Base-by-base conservation (phyloP, 805 yeast species). In the Dipodascus albidus region DNA sequence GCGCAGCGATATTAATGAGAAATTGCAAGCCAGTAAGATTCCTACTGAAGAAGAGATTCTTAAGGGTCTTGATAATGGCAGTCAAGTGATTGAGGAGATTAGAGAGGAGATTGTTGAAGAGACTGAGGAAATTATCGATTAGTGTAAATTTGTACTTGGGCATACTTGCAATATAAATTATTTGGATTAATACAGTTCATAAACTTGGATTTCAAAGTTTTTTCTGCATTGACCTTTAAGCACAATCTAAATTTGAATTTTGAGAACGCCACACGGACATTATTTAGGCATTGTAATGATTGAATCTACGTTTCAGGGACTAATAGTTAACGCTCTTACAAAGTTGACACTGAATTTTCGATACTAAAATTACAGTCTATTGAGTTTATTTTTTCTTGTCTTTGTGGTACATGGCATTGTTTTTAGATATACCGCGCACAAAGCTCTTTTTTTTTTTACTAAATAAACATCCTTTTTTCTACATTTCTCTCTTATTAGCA, bases 21-120 rank as follows among this genome's bases (percentile, higher is more conserved):
- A 71, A 66, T 72, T 82, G 62, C 73, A 70, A 53, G 67, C 67
- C n/a, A 59, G 69, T 49, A 76, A 74, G 55, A 79, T 76, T 51
- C 62, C 65, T 48, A 64, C 66, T 21, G 70, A 60, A 52, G 53
- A 62, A 23, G 52, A 70, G 49, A 78, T 76, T 51, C 70, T 70
- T 51, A 75, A 75, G 52, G 74, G 70, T 41, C 76, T 72, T 47
- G 79, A 75, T 62, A 80, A 76, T 24, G 68, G 67, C 51, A 64
- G 59, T 50, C 85, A 81, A 64, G 76, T 79, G 48, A 79, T 85
- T 60, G 90, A 86, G 69, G 96, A 87, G 69, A 77, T 83, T 63
- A 80, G 82, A 63, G 95, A 65, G 57, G 70, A 68, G 52, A 64
- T 79, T 2, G 70, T 93, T 52, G 69, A 72, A 35, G 86, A 86